Percentiles rank a stretch among this genome's conserved stretches.
phyloP scores from a whole-genome alignment of 345 rosid genomes.

The Citrus unshiu region DNA sequence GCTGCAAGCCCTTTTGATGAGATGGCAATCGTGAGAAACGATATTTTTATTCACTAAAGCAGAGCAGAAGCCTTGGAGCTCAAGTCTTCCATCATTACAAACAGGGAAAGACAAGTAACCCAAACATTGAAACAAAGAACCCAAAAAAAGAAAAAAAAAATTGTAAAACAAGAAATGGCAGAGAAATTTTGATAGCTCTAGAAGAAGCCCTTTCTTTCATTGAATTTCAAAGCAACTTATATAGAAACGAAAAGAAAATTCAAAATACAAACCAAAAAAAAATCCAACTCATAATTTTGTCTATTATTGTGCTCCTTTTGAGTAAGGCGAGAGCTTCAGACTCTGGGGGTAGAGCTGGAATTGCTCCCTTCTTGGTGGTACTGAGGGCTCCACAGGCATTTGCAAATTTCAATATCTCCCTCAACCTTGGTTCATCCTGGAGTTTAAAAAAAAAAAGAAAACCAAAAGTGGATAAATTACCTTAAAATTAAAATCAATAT shows the following conservation, averaged over 20 bases:
- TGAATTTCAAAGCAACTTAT: neutral
- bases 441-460: neutral
- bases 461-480: neutral
- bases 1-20: too few relatives aligned
- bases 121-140: neutral
- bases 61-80: neutral
- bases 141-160: too few relatives aligned
- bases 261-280: neutral
- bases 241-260: neutral
- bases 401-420: slow-evolving; percentile 70
- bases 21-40: neutral
- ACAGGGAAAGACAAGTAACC: neutral
- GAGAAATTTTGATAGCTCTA: neutral
- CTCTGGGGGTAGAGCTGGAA: slow-evolving; percentile 81
- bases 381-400: slow-evolving; percentile 97
- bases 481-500: neutral
- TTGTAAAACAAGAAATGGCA: neutral
- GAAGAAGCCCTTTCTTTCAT: neutral
- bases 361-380: slow-evolving; percentile 95
- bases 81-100: neutral
- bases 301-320: slow-evolving; percentile 9
- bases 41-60: neutral
- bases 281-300: neutral
- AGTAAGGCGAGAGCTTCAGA: slow-evolving; percentile 52
- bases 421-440: slow-evolving; percentile 74